Evolutionary conservation across 208 protist genomes (phyloP), one percentile per base, ranked within the genome.

Genomic region (Crithidia sp.): DNA sequence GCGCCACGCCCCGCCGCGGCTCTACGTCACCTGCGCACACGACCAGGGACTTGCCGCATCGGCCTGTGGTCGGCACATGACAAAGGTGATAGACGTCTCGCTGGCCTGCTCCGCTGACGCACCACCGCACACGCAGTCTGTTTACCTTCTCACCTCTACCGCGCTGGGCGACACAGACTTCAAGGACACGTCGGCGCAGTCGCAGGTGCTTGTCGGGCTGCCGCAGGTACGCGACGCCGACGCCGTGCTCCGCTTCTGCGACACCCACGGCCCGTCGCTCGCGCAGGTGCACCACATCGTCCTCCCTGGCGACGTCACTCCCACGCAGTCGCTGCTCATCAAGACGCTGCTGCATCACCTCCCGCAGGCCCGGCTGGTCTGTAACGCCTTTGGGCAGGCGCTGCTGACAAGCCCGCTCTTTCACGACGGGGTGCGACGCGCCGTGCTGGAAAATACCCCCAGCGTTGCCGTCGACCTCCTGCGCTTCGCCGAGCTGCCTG

Each of bases 381-480:
- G 86, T 59, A 88, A 82, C 63, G 44, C 65, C 2, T 91, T 94
- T 61, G 76, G 77, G 12, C 71, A 71, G 4, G 87, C 81, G 10
- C 67, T 94, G 44, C 80, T 96, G 28, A 87, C 86, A 2, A 87
- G 94, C 67, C 52, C 67, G 5, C 80, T 79, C 39, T 95, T 95
- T 68, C 94, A 92, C 57, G 57, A 78, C 53, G 85, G 82, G 4
- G 81, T 93, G 71, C 77, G 61, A 43, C 78, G 79, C 37, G 75
- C 85, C 6, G 47, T 92, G 37, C 57, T 81, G 13, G 79, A 86
- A 50, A 92, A 91, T 55, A 73, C 77, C n/a, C 50, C 64, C 0
- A 49, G 17, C 49, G 64, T 75, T 2, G 52, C 78, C 0, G 9
- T 56, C 0, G 71, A 74, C 4, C 56, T 76, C 16, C 50, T 84